Evolutionary conservation across 164 flowering plant genomes (phyloP), one percentile per base, ranked within the genome.

Genomic region (Magnolia officinalis): DNA sequence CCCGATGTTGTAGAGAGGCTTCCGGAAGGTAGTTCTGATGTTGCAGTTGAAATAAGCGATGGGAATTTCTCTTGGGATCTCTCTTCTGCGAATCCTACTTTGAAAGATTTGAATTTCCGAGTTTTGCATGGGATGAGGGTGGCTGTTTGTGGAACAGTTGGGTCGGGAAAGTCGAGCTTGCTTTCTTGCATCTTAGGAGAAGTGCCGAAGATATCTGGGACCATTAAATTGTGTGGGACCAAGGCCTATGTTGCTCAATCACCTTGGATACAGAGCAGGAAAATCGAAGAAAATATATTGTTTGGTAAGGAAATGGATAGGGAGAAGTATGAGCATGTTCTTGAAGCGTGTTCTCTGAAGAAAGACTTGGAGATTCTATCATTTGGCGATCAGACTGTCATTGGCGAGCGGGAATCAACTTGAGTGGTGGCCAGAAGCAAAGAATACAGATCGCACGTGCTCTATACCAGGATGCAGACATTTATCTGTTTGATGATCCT

Each of bases 351-450:
- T 78, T 80, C 89, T n/a, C 78, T 94, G 74, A 90, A 89, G 81
- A 91, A 87, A 84, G 98, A 94, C 78, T 77, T 94, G 7, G 97
- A 92, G 75, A 85, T 91, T 77, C 82, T 92, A 24, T 70, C 96
- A 7, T 85, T 85, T 81, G 97, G 97, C 7, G 97, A 94, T 82
- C 94, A 91, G 79, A 94, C 97, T 2, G 79, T 90, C 23, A 90
- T 94, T 55, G 96, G 98, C 2, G 97, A 94, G 84, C 87, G 96
- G 97, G 98, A 63, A 92, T 94, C 80, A 94, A 94, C 80, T 78
- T 94, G 82, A 94, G 98, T 73, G 98, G 98, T n/a, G 98, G 98
- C n/a, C 97, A 92, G 85, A 94, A 92, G 83, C 97, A 94, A 77
- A 88, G 97, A 73, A 82, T 92, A 74, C 97, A 92, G 80, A 90